These are phyloP conservation scores for Picea glauca DNA, from an alignment of 75 land plant genomes.

Conservation along the genomic window DNA sequence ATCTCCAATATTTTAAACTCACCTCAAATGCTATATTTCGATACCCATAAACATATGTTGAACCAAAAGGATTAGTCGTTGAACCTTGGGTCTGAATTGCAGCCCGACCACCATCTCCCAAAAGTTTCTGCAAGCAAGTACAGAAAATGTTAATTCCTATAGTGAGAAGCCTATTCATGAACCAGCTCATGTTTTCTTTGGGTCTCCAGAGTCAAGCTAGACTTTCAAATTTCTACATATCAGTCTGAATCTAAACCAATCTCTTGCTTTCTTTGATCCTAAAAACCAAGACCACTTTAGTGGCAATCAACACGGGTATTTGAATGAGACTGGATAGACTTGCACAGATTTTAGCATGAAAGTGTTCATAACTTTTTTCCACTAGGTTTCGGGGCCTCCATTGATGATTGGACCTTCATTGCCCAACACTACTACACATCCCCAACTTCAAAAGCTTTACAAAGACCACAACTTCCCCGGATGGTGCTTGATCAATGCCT, in stretches of 20 bases:
- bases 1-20: not conserved
- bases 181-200: not conserved
- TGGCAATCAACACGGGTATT: not conserved
- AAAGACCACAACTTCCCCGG: not conserved
- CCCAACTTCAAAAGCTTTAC: not conserved
- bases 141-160: not conserved
- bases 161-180: not conserved
- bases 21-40: slow-evolving; percentile 94
- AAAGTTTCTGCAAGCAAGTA: slow-evolving; percentile 46
- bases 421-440: too few relatives aligned
- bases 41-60: slow-evolving; percentile 93
- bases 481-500: not conserved
- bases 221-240: too few relatives aligned
- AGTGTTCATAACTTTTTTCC: too few relatives aligned
- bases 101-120: slow-evolving; percentile 91
- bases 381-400: not conserved
- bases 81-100: slow-evolving; percentile 97
- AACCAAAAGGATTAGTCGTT: slow-evolving; percentile 87
- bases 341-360: not conserved
- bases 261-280: not conserved
- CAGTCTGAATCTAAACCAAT: too few relatives aligned
- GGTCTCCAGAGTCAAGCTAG: not conserved
- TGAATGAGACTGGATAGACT: not conserved
- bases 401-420: not conserved
- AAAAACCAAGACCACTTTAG: not conserved